Evolutionary conservation across 441 rosid genomes (phyloP).

Genomic region (Erodium moschatum): DNA sequence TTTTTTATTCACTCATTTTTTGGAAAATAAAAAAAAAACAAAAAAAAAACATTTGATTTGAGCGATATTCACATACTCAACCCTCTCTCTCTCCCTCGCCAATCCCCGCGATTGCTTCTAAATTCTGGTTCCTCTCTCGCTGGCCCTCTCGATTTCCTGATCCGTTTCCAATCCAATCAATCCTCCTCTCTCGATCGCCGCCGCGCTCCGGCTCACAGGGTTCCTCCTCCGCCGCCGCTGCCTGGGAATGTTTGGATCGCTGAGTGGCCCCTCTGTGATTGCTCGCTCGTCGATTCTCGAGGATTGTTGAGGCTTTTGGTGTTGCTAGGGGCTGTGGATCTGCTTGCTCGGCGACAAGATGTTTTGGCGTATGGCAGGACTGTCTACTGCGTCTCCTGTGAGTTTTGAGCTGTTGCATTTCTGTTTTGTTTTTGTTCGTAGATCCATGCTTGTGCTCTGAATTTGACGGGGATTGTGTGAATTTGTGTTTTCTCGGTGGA

Average conservation of each 20-base stretch:
- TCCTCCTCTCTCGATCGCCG: no score
- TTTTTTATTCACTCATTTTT: no score
- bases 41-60: no score
- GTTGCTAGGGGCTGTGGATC: slow-evolving; percentile 2
- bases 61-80: no score
- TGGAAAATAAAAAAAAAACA: no score
- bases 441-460: slow-evolving; percentile 1
- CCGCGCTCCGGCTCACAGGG: neutral
- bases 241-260: slow-evolving; percentile 10
- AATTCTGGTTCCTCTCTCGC: no score
- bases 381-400: slow-evolving; percentile 90
- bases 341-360: slow-evolving; percentile 29
- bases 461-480: neutral
- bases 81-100: no score
- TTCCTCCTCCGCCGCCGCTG: neutral
- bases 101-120: no score
- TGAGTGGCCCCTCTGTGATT: neutral
- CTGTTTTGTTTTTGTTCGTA: neutral
- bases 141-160: no score
- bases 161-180: no score
- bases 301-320: neutral
- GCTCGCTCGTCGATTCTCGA: neutral
- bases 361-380: slow-evolving; percentile 95
- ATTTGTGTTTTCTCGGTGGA: neutral
- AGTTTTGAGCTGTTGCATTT: slow-evolving; percentile 23